Evolutionary conservation across 805 yeast species (phyloP), one percentile per base, ranked within the genome.

Genomic region (Saccharomycopsis sp.): DNA sequence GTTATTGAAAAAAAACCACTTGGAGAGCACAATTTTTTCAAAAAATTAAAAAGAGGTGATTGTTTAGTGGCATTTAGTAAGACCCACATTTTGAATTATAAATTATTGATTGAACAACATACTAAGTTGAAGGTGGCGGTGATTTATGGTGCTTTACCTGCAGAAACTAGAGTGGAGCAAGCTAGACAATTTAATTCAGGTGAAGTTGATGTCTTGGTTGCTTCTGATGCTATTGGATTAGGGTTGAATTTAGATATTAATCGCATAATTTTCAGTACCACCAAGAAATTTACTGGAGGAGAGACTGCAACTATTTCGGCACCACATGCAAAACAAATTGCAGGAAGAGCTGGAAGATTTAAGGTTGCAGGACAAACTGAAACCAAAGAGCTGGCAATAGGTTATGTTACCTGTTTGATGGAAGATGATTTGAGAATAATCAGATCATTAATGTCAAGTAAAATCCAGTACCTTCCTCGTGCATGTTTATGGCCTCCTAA

Each of bases 161-260:
- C 97, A 1, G 97, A 93, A 59, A 86, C 90, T 0, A 74, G 99
- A 53, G 77, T 87, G 2, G 77, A 77, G 52, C 96, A 93, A 57
- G 95, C 97, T 0, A 60, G 67, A 23, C 68, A 74, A 38, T 93
- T 93, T 61, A 93, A 93, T 58, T 64, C 59, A n/a, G 90, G 95
- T 2, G 72, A 74, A 28, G 82, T 77, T 51, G 93, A 89, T 55
- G 72, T 85, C n/a, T 67, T 93, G 31, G 85, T 93, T 4, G 97
- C 98, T 1, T 85, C 96, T 2, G 97, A 93, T 65, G 98, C 98
- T 0, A 79, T 93, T 51, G 98, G 98, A 2, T 90, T 93, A 97
- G 98, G 98, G 0, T 69, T 93, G 43, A 93, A 93, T 57, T 67
- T 93, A 56, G 81, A 85, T 21, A 89, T 93, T 52, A 77, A 79